Conservation (phyloP, 2,329 filamentous ascomycete genomes). For the Microsporum audouinii region DNA sequence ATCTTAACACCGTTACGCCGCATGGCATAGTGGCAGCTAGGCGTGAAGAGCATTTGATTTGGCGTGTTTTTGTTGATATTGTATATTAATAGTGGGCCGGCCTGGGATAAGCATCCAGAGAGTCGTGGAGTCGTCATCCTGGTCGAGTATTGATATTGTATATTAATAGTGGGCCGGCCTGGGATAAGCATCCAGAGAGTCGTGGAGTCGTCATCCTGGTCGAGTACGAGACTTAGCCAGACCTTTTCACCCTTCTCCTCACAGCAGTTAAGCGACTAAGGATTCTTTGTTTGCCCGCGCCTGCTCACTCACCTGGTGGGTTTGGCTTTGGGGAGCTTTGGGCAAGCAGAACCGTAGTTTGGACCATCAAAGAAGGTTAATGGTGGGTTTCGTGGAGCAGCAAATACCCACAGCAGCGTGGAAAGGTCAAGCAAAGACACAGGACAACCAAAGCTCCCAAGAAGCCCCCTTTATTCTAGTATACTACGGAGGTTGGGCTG, state of each 20-base stretch:
- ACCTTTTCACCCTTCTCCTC: background rate
- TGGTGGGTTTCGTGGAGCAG: background rate
- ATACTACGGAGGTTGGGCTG: background rate
- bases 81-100: constrained; percentile 3
- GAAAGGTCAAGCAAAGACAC: too few species aligned
- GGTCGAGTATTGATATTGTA: background rate
- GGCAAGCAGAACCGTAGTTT: constrained; percentile 1
- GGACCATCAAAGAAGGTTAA: background rate
- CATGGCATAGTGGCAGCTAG: constrained; percentile 1
- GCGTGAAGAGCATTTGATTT: background rate
- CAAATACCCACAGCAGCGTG: background rate
- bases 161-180: constrained; percentile 3
- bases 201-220: background rate
- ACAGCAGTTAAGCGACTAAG: background rate
- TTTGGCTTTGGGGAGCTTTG: constrained; percentile 1
- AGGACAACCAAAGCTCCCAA: too few species aligned
- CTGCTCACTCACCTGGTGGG: background rate
- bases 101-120: background rate
- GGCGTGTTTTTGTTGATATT: background rate
- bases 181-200: background rate
- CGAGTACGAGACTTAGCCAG: background rate
- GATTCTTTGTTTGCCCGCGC: background rate
- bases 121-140: background rate
- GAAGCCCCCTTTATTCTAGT: background rate
- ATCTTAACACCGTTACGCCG: background rate